Conservation (phyloP, 768 basidiomycete species). For the Terana coerulea region DNA sequence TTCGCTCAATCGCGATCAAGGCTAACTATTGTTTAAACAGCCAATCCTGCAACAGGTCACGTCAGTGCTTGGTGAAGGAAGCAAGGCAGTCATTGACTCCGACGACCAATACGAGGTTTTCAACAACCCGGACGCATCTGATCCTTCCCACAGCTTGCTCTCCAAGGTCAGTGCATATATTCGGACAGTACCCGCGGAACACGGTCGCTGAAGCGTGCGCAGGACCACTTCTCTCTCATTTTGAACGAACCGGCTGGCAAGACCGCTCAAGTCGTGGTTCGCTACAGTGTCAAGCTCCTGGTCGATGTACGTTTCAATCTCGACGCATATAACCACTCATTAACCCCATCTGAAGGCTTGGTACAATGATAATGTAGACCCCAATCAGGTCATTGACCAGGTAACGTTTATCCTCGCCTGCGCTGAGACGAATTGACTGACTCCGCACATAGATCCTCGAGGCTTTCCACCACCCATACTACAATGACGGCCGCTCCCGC, state of each 20-base stretch:
- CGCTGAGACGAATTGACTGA: neutral
- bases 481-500: slow-evolving; percentile 45
- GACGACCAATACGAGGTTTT: slow-evolving; percentile 71
- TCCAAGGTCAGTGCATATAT: slow-evolving; percentile 47
- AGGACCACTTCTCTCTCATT: slow-evolving; percentile 72
- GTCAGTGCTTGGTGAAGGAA: slow-evolving; percentile 52
- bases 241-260: slow-evolving; percentile 75
- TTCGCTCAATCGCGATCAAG: neutral
- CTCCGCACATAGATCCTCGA: slow-evolving; percentile 42
- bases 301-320: slow-evolving; percentile 36
- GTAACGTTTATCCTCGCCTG: slow-evolving; percentile 24
- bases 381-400: slow-evolving; percentile 41
- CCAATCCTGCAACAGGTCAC: slow-evolving; percentile 60
- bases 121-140: slow-evolving; percentile 59
- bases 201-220: too few relatives aligned
- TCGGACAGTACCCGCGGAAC: neutral
- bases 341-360: slow-evolving; percentile 36
- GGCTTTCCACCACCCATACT: slow-evolving; percentile 71
- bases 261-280: slow-evolving; percentile 64
- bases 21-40: slow-evolving; percentile 27
- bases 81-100: slow-evolving; percentile 65
- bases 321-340: neutral
- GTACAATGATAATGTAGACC: slow-evolving; percentile 41
- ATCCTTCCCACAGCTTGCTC: slow-evolving; percentile 70
- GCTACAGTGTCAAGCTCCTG: slow-evolving; percentile 55